Base-by-base conservation (phyloP, 345 rosid species). In the Linum tenue region DNA sequence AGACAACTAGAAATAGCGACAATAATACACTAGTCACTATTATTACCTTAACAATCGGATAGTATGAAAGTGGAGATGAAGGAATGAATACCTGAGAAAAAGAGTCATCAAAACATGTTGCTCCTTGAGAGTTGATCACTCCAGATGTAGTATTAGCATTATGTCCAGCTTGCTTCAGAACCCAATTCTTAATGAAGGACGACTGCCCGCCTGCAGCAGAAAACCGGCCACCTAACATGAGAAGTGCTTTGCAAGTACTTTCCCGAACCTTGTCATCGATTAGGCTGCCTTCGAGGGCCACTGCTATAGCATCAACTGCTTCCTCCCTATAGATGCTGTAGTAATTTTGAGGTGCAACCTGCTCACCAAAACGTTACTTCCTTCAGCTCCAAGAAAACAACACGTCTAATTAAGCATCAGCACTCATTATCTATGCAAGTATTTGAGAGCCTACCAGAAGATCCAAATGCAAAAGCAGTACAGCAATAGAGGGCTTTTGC, bases 271-370 rank as follows among this genome's bases (percentile, higher is more conserved):
- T 73, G 39, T 73, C 77, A 58, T 86, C 71, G 1, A 51, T 67
- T 65, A 78, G 53, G 71, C 85, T 73, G 67, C 15, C 60, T 61
- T 79, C 71, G 55, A 86, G 58, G 48, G 86, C 74, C 71, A 35
- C 55, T 70, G 78, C 41, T 58, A 86, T 75, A 39, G 75, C 81
- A 77, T 80, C 77, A 44, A 82, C 80, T n/a, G 88, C 88, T 69
- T 77, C 84, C 64, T 78, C 80, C 68, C 82, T 74, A 65, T 80
- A 77, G 39, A 83, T 72, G 76, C 82, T 81, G 81, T 66, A 67
- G 31, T 22, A 22, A 61, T 79, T 79, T 43, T n/a, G 73, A 78
- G 77, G 76, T 69, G 74, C 83, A 3, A 65, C 80, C 86, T 83
- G 83, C 60, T 48, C 53, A 9, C 31, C 31, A 55, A 64, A 48